Base-by-base conservation (phyloP, 768 basidiomycete genomes). In the Collybia mongolica region DNA sequence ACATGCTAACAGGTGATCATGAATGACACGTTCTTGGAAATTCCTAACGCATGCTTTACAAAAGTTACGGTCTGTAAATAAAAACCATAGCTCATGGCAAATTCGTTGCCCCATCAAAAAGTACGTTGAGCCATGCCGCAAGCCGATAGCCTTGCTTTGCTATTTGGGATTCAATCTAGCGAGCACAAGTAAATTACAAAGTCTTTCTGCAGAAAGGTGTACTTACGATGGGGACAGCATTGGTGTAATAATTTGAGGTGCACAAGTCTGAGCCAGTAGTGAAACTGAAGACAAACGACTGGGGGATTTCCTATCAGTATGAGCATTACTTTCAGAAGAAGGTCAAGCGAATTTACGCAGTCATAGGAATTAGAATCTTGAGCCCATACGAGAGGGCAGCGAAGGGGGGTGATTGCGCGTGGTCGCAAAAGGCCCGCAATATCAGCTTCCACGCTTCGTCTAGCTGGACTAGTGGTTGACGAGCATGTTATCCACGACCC, bases 91-190 rank as follows among this genome's bases (percentile, higher is more conserved):
- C 32, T 74, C 61, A 72, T 47, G 71, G 70, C 29, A 73, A 58
- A 47, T 62, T 61, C 0, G 69, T 67, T 20, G 63, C 61, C 11
- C 70, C 72, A 44, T 74, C 72, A 44, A 81, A 77, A 15, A 79
- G 57, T 5, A 76, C 73, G 54, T 77, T 77, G 48, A 78, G 60
- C 77, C 76, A 77, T 1, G 76, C 76, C 8, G 77, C 77, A 28
- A 79, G 63, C 20, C 75, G 75, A 54, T 70, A 75, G 5, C 76
- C 76, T 54, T 72, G 70, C 54, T 75, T 75, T 6, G 75, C 76
- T 17, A 78, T 67, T 51, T 78, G 76, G 2, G 63, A 51, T 55
- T 78, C 73, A 44, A 77, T 75, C 73, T 72, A 44, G 32, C 26
- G 15, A 49, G 32, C 28, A 42, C 9, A 20, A 20, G 23, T 44